These are phyloP conservation scores for Ambrosia hybrid DNA, from an alignment of 140 eudicot species.

Conservation along the genomic window DNA sequence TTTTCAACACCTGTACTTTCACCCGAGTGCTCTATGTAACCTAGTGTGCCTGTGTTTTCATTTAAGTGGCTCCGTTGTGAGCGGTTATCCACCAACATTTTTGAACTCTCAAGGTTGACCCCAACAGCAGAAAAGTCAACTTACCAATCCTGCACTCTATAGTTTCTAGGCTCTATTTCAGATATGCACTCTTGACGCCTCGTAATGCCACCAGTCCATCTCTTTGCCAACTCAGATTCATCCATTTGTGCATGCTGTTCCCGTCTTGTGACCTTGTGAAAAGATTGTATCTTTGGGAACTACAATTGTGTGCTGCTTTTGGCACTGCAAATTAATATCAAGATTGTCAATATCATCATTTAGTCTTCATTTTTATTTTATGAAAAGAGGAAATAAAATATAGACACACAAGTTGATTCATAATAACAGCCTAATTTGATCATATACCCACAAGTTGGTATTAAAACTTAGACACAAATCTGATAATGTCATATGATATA, in stretches of 20 bases:
- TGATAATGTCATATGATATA: background rate
- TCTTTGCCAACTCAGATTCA: conserved; percentile 60
- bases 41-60: conserved; percentile 58
- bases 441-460: background rate
- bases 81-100: conserved; percentile 56
- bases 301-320: conserved; percentile 48
- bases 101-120: conserved; percentile 66
- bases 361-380: background rate
- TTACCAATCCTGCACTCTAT: conserved; percentile 94
- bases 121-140: conserved; percentile 88
- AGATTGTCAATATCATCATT: background rate
- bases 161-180: conserved; percentile 91
- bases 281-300: conserved; percentile 93
- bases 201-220: conserved; percentile 58
- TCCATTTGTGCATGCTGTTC: conserved; percentile 83
- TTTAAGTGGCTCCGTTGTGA: conserved; percentile 78
- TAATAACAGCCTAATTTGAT: background rate
- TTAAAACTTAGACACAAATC: background rate
- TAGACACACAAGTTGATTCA: background rate
- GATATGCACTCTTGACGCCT: conserved; percentile 78
- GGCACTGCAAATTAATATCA: conserved; percentile 40
- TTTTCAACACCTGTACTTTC: background rate
- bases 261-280: conserved; percentile 85
- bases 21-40: conserved; percentile 40
- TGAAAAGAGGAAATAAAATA: background rate